Evolutionary conservation across 2,329 filamentous ascomycete species (phyloP).

Genomic region (Pezicula neosporulosa): DNA sequence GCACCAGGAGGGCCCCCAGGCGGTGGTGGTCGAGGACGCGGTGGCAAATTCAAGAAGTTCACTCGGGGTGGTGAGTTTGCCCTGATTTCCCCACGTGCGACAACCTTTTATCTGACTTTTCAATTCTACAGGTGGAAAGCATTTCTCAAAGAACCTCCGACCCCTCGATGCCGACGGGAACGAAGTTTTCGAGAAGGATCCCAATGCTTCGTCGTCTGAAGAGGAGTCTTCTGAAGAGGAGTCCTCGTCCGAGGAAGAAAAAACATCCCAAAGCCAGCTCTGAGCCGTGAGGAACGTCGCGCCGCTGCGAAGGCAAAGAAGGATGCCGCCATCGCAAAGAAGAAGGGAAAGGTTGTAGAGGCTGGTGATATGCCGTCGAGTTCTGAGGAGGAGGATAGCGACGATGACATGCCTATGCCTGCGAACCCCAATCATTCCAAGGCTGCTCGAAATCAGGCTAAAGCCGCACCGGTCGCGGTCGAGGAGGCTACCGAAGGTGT

Average conservation of each 20-base stretch:
- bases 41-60: conserved; percentile 92
- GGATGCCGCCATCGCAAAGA: conserved; percentile 78
- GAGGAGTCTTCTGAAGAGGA: conserved; percentile 50
- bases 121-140: conserved; percentile 71
- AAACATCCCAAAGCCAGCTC: conserved; percentile 43
- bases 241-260: conserved; percentile 42
- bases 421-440: conserved; percentile 92
- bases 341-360: conserved; percentile 67
- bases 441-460: conserved; percentile 59
- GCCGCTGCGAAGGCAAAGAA: conserved; percentile 88
- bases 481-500: conserved; percentile 52
- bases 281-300: conserved; percentile 85
- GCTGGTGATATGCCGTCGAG: conserved; percentile 83
- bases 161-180: conserved; percentile 88
- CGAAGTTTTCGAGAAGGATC: conserved; percentile 75
- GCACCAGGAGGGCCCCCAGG: conserved; percentile 45
- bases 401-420: conserved; percentile 62
- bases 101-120: conserved; percentile 17
- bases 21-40: conserved; percentile 62
- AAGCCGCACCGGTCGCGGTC: conserved; percentile 35
- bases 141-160: conserved; percentile 88
- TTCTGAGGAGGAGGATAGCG: conserved; percentile 51
- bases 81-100: neutral
- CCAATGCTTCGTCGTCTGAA: conserved; percentile 43
- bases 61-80: conserved; percentile 74